Evolutionary conservation across 176 grass and related monocot genomes (phyloP), one percentile per base, ranked within the genome.

Genomic region (Aegilops speltoides): DNA sequence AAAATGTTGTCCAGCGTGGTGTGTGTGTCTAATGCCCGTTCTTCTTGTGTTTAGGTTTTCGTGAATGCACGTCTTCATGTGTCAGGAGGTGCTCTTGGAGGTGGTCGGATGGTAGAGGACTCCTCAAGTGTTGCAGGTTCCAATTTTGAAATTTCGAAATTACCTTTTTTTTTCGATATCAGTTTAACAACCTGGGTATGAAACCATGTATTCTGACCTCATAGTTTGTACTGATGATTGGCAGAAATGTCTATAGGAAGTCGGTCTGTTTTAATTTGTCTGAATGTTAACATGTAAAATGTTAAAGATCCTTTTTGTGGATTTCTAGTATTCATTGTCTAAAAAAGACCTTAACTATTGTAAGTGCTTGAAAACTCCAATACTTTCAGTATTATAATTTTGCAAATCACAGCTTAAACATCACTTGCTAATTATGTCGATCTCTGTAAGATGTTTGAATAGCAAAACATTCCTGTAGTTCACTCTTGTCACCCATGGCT

Each of bases 31-130:
- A 78, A 85, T 82, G 33, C 40, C 52, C 82, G 28, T 73, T 54
- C 14, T 77, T 56, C 43, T 8, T 82, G 15, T 78, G 4, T 73
- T 83, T 87, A 99, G 97, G 94, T 99, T 82, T 99, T 99, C 83
- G 97, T 99, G 45, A 99, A 99, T 94, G 97, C 97, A 79, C 91
- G 97, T 17, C 92, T 99, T 91, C 97, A 99, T 91, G 97, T 99
- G 69, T 99, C 97, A 65, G 97, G 97, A 83, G 97, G 97, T 75
- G 97, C 97, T 93, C 97, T 99, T 93, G 97, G 97, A 81, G 97
- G 97, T 82, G 97, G 97, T 41, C 92, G 97, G 65, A 99, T 99
- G 94, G 97, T 99, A 87, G 97, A 99, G 69, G 97, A 99, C 72
- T 99, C 97, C 56, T 99, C 97, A 7, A 99, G 97, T 89, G 71